A percentile compares a stretch with the other conserved stretches of the same genome.
Evolutionary conservation across 2,329 filamentous ascomycete genomes (phyloP).

Genomic region (Aspergillus latus): DNA sequence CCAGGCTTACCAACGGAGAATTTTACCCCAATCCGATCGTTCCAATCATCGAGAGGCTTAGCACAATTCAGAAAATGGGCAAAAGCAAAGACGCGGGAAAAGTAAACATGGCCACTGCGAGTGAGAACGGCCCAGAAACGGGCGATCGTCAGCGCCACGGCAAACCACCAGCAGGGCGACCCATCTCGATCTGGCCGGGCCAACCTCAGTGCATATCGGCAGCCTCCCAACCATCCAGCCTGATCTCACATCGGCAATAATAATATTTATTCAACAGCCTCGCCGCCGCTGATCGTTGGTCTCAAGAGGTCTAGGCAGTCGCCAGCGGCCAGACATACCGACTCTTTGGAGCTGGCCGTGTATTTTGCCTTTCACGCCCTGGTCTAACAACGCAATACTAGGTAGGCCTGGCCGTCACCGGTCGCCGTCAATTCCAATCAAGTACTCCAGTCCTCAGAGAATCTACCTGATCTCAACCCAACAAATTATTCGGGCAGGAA

Average conservation of each 20-base stretch:
- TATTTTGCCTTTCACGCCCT: not conserved
- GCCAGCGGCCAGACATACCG: not conserved
- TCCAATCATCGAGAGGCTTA: slow-evolving; percentile 2
- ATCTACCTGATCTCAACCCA: not conserved
- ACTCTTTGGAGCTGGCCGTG: not conserved
- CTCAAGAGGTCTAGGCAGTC: not conserved
- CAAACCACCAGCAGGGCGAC: not conserved
- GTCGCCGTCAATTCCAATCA: not conserved
- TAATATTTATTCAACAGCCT: not conserved
- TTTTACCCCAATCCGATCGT: slow-evolving; percentile 17
- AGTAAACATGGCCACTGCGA: slow-evolving; percentile 1
- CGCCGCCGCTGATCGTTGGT: not conserved
- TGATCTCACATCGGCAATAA: slow-evolving; percentile 3
- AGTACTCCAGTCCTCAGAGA: too few relatives aligned
- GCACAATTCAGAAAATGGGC: slow-evolving; percentile 1
- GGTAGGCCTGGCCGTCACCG: not conserved
- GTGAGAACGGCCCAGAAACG: not conserved
- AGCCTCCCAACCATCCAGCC: not conserved
- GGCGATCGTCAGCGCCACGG: slow-evolving; percentile 3
- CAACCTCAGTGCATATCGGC: not conserved
- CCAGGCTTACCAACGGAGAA: slow-evolving; percentile 12
- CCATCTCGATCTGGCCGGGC: slow-evolving; percentile 8
- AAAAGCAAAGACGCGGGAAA: not conserved
- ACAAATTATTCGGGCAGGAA: not conserved
- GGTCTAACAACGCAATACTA: too few relatives aligned